These are phyloP conservation scores for Achaetomiella virescens DNA, from an alignment of 495 filamentous ascomycete genomes.

Conservation along the genomic window DNA sequence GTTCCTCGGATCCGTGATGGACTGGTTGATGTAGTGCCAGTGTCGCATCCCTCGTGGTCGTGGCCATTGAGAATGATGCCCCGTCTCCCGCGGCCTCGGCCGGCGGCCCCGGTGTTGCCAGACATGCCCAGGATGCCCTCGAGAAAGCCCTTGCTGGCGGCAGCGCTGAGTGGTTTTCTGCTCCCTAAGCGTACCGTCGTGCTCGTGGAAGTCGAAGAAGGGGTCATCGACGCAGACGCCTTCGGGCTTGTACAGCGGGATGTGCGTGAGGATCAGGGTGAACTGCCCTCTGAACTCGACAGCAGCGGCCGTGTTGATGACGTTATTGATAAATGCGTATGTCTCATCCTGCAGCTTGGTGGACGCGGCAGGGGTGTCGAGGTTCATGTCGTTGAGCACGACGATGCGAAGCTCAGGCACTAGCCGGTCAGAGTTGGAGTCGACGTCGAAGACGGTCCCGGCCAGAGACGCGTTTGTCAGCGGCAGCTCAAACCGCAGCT, in stretches of 20 bases:
- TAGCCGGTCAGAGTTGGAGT: conserved; percentile 34
- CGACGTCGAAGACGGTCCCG: conserved; percentile 28
- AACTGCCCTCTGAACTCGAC: conserved; percentile 61
- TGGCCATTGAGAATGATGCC: conserved; percentile 83
- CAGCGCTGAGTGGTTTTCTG: conserved; percentile 82
- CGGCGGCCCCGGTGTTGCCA: conserved; percentile 47
- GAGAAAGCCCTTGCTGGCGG: conserved; percentile 61
- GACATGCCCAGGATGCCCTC: conserved; percentile 75
- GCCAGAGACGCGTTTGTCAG: conserved; percentile 25
- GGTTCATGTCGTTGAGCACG: conserved; percentile 83
- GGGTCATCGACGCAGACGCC: conserved; percentile 83
- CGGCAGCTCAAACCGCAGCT: conserved; percentile 64
- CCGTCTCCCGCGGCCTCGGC: conserved; percentile 51
- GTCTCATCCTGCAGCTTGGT: conserved; percentile 59
- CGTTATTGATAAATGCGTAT: conserved; percentile 69
- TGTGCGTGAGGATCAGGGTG: conserved; percentile 83
- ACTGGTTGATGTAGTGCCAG: conserved; percentile 68
- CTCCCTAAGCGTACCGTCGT: conserved; percentile 68
- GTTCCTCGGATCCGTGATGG: conserved; percentile 22
- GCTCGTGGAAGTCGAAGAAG: conserved; percentile 65
- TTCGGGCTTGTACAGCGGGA: conserved; percentile 76
- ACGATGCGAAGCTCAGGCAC: conserved; percentile 68
- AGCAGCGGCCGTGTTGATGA: conserved; percentile 59
- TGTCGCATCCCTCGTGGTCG: conserved; percentile 91
- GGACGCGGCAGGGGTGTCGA: conserved; percentile 73